Percentiles rank a stretch among this genome's conserved stretches.
Evolutionary conservation across 75 land plant species (phyloP).

Genomic region (Pinus albicaulis): DNA sequence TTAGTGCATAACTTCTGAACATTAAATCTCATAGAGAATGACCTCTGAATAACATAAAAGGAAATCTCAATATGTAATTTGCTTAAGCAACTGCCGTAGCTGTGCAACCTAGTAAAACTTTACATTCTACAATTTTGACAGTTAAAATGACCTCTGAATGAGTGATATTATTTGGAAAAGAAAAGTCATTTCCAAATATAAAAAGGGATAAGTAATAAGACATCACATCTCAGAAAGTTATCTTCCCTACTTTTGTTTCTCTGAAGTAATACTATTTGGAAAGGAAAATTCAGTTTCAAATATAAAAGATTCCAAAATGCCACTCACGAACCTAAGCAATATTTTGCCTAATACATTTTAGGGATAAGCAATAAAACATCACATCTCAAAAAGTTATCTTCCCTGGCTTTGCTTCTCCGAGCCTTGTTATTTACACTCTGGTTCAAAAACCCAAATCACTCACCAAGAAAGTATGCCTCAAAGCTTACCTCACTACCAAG

Average conservation of each 20-base stretch:
- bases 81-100: not conserved
- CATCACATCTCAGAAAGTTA: not conserved
- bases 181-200: not conserved
- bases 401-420: not conserved
- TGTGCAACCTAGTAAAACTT: not conserved
- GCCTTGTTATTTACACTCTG: not conserved
- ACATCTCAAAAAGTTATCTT: not conserved
- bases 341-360: not conserved
- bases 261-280: too few relatives aligned
- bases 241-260: not conserved
- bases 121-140: conserved; percentile 1
- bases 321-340: not conserved
- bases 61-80: not conserved
- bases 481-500: conserved; percentile 52
- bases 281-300: too few relatives aligned
- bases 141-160: not conserved
- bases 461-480: conserved; percentile 31
- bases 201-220: not conserved
- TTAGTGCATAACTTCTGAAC: conserved; percentile 5
- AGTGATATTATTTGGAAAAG: not conserved
- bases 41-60: not conserved
- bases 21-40: not conserved
- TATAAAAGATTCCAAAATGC: not conserved
- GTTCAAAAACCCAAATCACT: not conserved
- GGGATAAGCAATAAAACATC: not conserved